Base-by-base conservation (phyloP, 1,139 yeast species). In the Sugiyamaella pinicola region DNA sequence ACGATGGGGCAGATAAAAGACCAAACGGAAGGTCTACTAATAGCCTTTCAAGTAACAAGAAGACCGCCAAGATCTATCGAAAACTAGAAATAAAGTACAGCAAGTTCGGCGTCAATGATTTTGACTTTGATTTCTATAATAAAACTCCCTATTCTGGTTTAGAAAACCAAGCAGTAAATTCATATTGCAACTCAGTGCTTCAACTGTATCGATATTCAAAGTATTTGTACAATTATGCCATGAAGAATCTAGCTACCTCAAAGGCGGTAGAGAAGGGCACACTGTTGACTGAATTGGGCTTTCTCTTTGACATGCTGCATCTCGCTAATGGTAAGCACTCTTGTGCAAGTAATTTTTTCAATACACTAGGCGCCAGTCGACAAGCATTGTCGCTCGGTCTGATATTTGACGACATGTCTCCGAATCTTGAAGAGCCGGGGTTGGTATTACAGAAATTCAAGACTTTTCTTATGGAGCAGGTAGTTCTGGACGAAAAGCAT, bases 21-120 rank as follows among this genome's bases (percentile, higher is more conserved):
- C 53, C 55, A 55, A 63, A 57, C 47, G 67, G 57, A 34, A 60
- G 19, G 12, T 8, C 29, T 4, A 34, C 55, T 48, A 65, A 55
- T 26, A 61, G 58, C 33, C 60, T 57, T n/a, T 61, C 58, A 47
- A 59, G 54, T 33, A 56, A 56, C 29, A 58, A 59, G 50, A 54
- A 57, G 55, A 62, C 78, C 46, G 96, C 97, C 0, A 84, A 84
- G 53, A 86, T 91, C 34, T 93, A 86, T 69, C 75, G 83, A 37
- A 82, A 83, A 62, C 74, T 89, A 52, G 87, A 86, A 56, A 87
- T 93, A 56, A 81, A 86, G 45, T 91, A 91, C 67, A 87, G 96
- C 54, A 85, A 82, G 63, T 93, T 90, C 69, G 99, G 99, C 17
- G 91, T 95, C 26, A 90, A 86, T 61, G 97, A 90, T 69, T 93